phyloP scores from a whole-genome alignment of 2,329 filamentous ascomycete species.

The Shiraia sp. region DNA sequence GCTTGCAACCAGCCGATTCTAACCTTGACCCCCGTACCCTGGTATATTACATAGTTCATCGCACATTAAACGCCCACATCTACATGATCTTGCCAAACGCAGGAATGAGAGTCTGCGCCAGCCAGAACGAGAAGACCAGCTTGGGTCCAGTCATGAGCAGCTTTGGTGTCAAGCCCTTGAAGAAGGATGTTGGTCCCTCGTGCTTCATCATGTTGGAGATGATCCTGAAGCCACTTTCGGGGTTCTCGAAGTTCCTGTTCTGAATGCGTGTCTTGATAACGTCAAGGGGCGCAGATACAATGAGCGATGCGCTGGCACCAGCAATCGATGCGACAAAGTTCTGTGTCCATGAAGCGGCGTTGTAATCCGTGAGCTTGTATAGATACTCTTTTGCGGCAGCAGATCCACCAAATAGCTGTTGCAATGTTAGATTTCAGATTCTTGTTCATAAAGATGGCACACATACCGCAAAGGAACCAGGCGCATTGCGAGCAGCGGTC shows the following conservation, averaged over 20 bases:
- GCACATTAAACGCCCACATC: conserved; percentile 14
- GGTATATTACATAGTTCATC: conserved; percentile 35
- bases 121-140: conserved; percentile 99
- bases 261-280: conserved; percentile 98
- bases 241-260: conserved; percentile 98
- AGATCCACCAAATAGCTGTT: conserved; percentile 89
- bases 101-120: conserved; percentile 96
- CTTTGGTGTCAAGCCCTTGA: conserved; percentile 97
- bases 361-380: conserved; percentile 90
- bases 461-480: conserved; percentile 91
- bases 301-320: conserved; percentile 89
- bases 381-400: conserved; percentile 98
- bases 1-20: conserved; percentile 17
- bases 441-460: not conserved
- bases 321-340: conserved; percentile 97
- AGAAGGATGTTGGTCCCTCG: conserved; percentile 85
- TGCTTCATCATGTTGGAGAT: conserved; percentile 90
- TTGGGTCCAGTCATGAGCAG: conserved; percentile 99
- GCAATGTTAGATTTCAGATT: conserved; percentile 17
- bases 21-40: conserved; percentile 20
- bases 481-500: conserved; percentile 96
- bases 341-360: conserved; percentile 89
- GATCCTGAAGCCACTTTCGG: conserved; percentile 90
- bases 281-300: conserved; percentile 98
- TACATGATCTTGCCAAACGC: conserved; percentile 76